phyloP scores from a whole-genome alignment of 768 basidiomycete species.

The Pilatotrama ljubarskyi region DNA sequence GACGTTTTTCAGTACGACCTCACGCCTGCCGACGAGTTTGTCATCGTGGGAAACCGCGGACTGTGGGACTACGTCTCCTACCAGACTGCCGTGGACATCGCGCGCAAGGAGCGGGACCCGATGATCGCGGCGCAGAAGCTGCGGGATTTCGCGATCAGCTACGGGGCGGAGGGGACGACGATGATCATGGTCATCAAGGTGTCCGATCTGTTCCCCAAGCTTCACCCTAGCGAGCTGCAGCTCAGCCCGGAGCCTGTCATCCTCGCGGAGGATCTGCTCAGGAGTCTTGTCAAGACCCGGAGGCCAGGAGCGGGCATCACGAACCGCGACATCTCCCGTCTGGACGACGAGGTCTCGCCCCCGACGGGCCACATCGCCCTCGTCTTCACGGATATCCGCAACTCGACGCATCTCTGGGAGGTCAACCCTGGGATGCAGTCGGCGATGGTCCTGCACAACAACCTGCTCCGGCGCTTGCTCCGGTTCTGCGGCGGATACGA shows the following conservation, averaged over 20 bases:
- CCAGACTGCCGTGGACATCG: constrained; percentile 96
- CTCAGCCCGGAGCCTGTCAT: constrained; percentile 46
- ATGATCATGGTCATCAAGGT: constrained; percentile 98
- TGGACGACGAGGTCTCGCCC: constrained; percentile 78
- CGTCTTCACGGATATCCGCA: constrained; percentile 97
- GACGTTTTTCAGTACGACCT: constrained; percentile 70
- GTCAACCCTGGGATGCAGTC: constrained; percentile 93
- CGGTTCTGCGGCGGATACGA: constrained; percentile 95
- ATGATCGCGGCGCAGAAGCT: constrained; percentile 96
- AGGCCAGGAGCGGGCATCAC: constrained; percentile 40
- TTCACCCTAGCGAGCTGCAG: constrained; percentile 43
- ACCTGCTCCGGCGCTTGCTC: constrained; percentile 78
- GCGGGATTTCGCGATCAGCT: constrained; percentile 94
- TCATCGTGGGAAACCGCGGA: constrained; percentile 91
- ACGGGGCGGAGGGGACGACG: constrained; percentile 88
- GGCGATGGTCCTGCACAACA: constrained; percentile 90
- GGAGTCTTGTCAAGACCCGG: constrained; percentile 34
- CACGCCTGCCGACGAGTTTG: constrained; percentile 87
- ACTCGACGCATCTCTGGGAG: constrained; percentile 97
- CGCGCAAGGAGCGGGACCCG: constrained; percentile 71
- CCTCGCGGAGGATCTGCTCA: constrained; percentile 38
- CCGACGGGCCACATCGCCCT: constrained; percentile 88
- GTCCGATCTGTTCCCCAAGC: constrained; percentile 66
- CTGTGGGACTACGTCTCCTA: constrained; percentile 94
- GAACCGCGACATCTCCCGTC: constrained; percentile 59